Base-by-base conservation (phyloP, 139 green algal species). In the Desmodesmus armatus region DNA sequence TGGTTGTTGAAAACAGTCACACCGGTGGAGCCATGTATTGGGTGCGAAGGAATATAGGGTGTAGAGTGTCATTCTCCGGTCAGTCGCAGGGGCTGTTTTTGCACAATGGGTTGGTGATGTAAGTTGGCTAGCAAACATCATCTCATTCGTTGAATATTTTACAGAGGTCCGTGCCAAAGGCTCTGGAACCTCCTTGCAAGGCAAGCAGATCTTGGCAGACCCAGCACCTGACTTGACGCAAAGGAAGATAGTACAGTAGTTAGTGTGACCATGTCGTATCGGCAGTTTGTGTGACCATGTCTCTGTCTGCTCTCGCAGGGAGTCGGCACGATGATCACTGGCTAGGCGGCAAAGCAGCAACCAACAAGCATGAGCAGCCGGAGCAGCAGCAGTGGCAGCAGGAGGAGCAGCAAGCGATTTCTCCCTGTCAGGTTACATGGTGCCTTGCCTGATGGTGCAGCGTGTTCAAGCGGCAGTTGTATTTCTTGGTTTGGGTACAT, bases 301-400 rank as follows among this genome's bases (percentile, higher is more conserved):
- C 11, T 75, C 19, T 13, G 29, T 71, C 2, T 77, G 29, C 11
- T 39, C 19, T 33, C 39, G 43, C 76, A 82, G 66, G 88, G 96
- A 43, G 92, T 95, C n/a, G 97, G 97, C 80, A 99, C 97, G 41
- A 99, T 99, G 97, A 99, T 99, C 80, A 97, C 93, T 7, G 94
- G 95, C 31, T 98, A 77, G 31, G 69, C 23, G 37, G 21, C 29
- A 4, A 33, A 55, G 21, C 39, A 77, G 31, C 39, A 77, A 27
- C 23, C n/a, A 31, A 43, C 19, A 33, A 2, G 5, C 1, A 27
- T 33, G 55, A 33, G 6, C 9, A 33, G 55, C 55, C 55, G 23
- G 3, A 33, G 55, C 55, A 65, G 55, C 1, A 33, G 55, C 55
- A 65, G 55, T 33, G 2, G 1, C 55, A 13, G 13, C 19, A 23